phyloP scores from a whole-genome alignment of 2,329 filamentous ascomycete species.

The Davidsoniella virescens region DNA sequence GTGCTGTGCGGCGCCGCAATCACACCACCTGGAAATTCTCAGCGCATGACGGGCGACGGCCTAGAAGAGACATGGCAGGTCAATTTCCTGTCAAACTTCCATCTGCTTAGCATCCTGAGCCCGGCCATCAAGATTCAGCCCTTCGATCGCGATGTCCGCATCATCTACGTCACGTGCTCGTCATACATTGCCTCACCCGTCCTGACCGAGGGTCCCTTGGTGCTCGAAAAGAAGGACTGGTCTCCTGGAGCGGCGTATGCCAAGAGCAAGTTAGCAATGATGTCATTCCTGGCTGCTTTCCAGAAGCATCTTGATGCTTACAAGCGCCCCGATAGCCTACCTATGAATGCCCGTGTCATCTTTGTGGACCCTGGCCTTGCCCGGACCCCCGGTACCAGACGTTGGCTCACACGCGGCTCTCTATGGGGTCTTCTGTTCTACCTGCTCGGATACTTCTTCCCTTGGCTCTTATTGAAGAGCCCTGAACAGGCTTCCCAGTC shows the following conservation, averaged over 20 bases:
- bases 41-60: slow-evolving; percentile 54
- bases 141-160: slow-evolving; percentile 78
- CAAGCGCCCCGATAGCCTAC: slow-evolving; percentile 65
- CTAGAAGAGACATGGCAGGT: slow-evolving; percentile 84
- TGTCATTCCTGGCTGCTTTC: slow-evolving; percentile 76
- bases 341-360: slow-evolving; percentile 68
- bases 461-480: slow-evolving; percentile 81
- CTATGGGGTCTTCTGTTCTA: slow-evolving; percentile 68
- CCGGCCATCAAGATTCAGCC: slow-evolving; percentile 84
- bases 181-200: slow-evolving; percentile 69
- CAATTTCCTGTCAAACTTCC: slow-evolving; percentile 93
- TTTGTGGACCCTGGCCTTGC: slow-evolving; percentile 75
- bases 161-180: slow-evolving; percentile 75
- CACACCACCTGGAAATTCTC: slow-evolving; percentile 47
- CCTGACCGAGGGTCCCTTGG: slow-evolving; percentile 31
- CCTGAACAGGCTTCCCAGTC: slow-evolving; percentile 72
- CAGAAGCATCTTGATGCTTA: slow-evolving; percentile 83
- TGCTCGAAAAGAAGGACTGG: slow-evolving; percentile 33
- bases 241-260: slow-evolving; percentile 43
- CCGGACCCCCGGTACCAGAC: slow-evolving; percentile 71
- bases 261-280: slow-evolving; percentile 60
- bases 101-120: slow-evolving; percentile 77
- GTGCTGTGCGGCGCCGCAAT: slow-evolving; percentile 71
- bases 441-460: slow-evolving; percentile 58
- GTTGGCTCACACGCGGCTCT: slow-evolving; percentile 75